Conservation (phyloP, 495 filamentous ascomycete species). For the Darksidea phi region DNA sequence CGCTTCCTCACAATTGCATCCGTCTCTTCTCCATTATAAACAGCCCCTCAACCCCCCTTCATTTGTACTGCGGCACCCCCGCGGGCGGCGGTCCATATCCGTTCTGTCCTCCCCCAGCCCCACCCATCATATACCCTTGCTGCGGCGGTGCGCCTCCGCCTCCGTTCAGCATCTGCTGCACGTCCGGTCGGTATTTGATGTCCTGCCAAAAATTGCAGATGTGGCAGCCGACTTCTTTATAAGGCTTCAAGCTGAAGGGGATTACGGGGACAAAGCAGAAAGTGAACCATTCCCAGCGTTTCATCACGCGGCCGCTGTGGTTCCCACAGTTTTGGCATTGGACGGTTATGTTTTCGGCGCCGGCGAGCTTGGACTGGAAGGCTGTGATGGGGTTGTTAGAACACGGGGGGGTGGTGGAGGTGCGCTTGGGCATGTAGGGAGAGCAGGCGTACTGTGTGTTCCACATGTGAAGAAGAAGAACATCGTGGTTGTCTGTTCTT, state of each 20-base stretch:
- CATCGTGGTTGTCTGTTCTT: slow-evolving; percentile 24
- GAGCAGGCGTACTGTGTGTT: slow-evolving; percentile 41
- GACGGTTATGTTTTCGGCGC: slow-evolving; percentile 45
- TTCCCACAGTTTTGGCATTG: slow-evolving; percentile 51
- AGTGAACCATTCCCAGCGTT: slow-evolving; percentile 45
- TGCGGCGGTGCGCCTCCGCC: slow-evolving; percentile 1
- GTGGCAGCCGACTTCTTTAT: slow-evolving; percentile 43
- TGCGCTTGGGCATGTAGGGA: neutral
- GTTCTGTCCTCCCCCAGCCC: neutral
- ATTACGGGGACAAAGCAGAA: slow-evolving; percentile 48
- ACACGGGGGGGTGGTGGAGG: no score
- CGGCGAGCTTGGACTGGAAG: slow-evolving; percentile 40
- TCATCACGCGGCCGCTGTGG: slow-evolving; percentile 38
- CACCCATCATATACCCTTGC: slow-evolving; percentile 4
- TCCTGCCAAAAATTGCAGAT: slow-evolving; percentile 48
- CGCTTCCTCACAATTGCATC: no score
- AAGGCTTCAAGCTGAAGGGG: slow-evolving; percentile 45
- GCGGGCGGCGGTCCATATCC: slow-evolving; percentile 21
- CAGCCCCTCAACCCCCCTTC: neutral
- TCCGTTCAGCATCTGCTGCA: slow-evolving; percentile 39
- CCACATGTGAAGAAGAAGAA: slow-evolving; percentile 47
- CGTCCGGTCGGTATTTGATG: slow-evolving; percentile 45
- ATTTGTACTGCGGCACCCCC: slow-evolving; percentile 30
- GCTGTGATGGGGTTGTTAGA: no score
- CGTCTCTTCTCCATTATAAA: neutral